phyloP scores from a whole-genome alignment of 1,284 basidiomycete genomes.

The Butyriboletus regius region DNA sequence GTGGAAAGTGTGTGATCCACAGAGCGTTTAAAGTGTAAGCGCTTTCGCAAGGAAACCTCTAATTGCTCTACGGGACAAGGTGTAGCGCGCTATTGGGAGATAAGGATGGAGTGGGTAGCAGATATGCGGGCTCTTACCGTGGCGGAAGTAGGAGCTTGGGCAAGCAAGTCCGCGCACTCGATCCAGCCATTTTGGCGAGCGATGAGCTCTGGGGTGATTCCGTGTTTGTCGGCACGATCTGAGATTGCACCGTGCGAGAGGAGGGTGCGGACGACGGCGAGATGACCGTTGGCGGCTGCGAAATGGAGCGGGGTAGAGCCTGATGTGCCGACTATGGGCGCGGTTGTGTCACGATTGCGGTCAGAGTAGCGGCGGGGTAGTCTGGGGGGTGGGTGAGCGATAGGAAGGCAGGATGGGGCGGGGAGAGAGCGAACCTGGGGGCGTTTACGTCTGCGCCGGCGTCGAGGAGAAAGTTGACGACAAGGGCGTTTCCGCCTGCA shows the following conservation, averaged over 20 bases:
- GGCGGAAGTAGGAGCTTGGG: conserved; percentile 11
- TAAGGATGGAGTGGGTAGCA: not conserved
- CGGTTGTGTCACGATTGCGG: conserved; percentile 54
- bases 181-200: conserved; percentile 64
- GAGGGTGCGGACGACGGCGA: conserved; percentile 63
- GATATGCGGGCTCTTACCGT: conserved; percentile 22
- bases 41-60: conserved; percentile 33
- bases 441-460: conserved; percentile 90
- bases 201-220: conserved; percentile 67
- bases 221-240: conserved; percentile 76
- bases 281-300: conserved; percentile 85
- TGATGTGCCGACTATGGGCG: conserved; percentile 67
- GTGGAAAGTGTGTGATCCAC: conserved; percentile 39
- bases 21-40: conserved; percentile 41
- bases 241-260: conserved; percentile 75
- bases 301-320: conserved; percentile 92
- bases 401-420: not conserved
- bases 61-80: conserved; percentile 27
- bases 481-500: conserved; percentile 76
- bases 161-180: conserved; percentile 54
- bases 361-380: conserved; percentile 76
- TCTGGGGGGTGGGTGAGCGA: conserved; percentile 34
- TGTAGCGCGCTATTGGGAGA: conserved; percentile 14
- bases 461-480: conserved; percentile 81
- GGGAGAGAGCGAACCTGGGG: conserved; percentile 49